Evolutionary conservation across 805 yeast species (phyloP), one percentile per base, ranked within the genome.

Genomic region (Ogataea methanolica): DNA sequence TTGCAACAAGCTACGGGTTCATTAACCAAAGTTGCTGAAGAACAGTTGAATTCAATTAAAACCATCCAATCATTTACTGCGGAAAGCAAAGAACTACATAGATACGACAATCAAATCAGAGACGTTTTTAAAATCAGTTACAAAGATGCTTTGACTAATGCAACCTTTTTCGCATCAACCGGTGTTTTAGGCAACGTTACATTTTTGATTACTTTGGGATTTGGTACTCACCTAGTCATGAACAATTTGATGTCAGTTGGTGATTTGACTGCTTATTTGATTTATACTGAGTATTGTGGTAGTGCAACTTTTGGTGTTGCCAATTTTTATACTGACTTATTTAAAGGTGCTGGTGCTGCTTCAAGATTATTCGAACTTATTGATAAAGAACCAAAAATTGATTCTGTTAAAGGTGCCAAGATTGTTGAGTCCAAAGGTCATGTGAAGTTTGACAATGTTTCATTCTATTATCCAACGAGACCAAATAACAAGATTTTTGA

Each of bases 311-410:
- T 87, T 68, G 97, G 98, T 0, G 67, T 92, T 35, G 92, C 96
- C 0, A 86, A 85, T 57, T 92, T 92, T 65, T 92, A 91, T 62
- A 84, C 96, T 2, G 98, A 92, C 64, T 70, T 92, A 48, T 92
- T 92, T 95, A 92, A 92, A 69, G 98, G 97, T 46, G 87, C 94
- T 3, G 98, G 98, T 48, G 97, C 98, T 0, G 96, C 97, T 0
- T 85, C 92, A 42, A 74, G 98, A 51, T 77, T 91, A 42, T 91
- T 91, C 69, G 98, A 91, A 66, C 72, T 92, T 41, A 79, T 85
- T 51, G 97, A 90, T 53, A 77, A 88, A 64, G 73, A 81, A 52
- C 95, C 97, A 1, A 56, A 67, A n/a, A 89, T 91, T 42, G 74
- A 80, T 31, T 79, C 89, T 12, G 78, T 85, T 2, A 57, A 70